Evolutionary conservation across 805 yeast species (phyloP), one percentile per base, ranked within the genome.

Genomic region (Wickerhamomyces hampshirensis): DNA sequence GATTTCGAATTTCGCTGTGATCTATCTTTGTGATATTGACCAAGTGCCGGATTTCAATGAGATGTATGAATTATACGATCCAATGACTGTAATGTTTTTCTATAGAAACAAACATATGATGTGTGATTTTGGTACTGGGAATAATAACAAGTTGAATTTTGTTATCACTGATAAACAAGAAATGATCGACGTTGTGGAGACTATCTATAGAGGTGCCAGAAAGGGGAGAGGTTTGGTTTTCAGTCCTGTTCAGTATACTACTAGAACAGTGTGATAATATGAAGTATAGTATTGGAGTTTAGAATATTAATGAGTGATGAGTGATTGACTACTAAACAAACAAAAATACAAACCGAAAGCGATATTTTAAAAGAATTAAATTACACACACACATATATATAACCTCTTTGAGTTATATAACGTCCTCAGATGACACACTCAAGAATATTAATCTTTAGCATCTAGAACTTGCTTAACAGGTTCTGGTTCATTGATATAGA

Each of bases 91-190:
- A 35, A 93, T 93, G 98, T 89, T 91, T 55, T 91, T 93, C 59
- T 87, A 74, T 62, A 68, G 94, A 34, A 91, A 91, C 63, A 84
- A 87, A 58, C 98, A 91, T 59, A 89, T 91, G 95, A 79, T 93
- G 94, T 86, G 96, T 61, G 98, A 93, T 66, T 88, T 89, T 59
- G 98, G 98, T 3, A 93, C 98, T 0, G 98, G 98, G 23, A 88
- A 93, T 56, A 93, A 93, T 61, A 93, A 93, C 67, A 91, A 93
- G 67, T 66, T 93, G 65, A 88, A 87, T 54, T 91, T 91, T 60
- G 69, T 77, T 10, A 57, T 83, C 16, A 79, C 75, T 28, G 85
- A 85, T 55, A 80, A 82, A 42, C 96, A 91, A 57, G 97, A 88
- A 48, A 61, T 93, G 68, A 84, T 93, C 15, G 98, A 91, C 58